Conservation (phyloP, 2,329 filamentous ascomycete species). For the Tricladium varicosporioides region DNA sequence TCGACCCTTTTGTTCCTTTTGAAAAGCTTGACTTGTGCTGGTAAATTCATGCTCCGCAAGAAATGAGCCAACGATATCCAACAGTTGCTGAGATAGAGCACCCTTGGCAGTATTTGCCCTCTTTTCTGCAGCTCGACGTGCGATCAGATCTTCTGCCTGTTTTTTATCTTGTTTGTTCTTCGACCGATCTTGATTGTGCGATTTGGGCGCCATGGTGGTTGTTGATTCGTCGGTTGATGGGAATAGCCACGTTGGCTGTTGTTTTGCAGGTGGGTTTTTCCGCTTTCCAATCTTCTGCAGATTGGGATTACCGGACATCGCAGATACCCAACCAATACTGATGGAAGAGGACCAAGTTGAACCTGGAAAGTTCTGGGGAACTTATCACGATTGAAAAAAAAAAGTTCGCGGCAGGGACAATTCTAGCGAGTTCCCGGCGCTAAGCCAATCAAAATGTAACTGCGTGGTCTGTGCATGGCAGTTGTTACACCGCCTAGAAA, state of each 20-base stretch:
- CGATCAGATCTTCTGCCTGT: slow-evolving; percentile 30
- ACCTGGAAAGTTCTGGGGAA: neutral
- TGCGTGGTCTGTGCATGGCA: neutral
- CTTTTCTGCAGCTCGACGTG: slow-evolving; percentile 24
- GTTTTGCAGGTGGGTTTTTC: slow-evolving; percentile 20
- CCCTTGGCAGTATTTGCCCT: slow-evolving; percentile 21
- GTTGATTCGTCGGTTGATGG: slow-evolving; percentile 21
- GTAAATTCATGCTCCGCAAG: slow-evolving; percentile 64
- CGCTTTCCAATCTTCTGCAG: slow-evolving; percentile 34
- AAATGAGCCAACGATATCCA: slow-evolving; percentile 66
- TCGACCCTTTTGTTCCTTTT: slow-evolving; percentile 55
- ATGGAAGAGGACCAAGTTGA: neutral
- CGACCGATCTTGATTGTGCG: slow-evolving; percentile 16
- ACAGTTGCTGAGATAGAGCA: slow-evolving; percentile 56
- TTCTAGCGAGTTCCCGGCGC: neutral
- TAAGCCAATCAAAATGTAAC: neutral
- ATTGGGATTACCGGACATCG: slow-evolving; percentile 34
- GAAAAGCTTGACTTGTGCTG: slow-evolving; percentile 59
- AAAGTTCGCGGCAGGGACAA: neutral
- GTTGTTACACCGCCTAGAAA: no score
- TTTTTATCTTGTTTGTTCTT: slow-evolving; percentile 31
- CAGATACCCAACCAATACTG: slow-evolving; percentile 8
- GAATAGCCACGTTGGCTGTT: slow-evolving; percentile 35
- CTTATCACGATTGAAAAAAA: slow-evolving; percentile 2
- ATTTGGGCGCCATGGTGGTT: slow-evolving; percentile 9